Evolutionary conservation across 129 eudicot species (phyloP), one percentile per base, ranked within the genome.

Genomic region (Erigeron canadensis): DNA sequence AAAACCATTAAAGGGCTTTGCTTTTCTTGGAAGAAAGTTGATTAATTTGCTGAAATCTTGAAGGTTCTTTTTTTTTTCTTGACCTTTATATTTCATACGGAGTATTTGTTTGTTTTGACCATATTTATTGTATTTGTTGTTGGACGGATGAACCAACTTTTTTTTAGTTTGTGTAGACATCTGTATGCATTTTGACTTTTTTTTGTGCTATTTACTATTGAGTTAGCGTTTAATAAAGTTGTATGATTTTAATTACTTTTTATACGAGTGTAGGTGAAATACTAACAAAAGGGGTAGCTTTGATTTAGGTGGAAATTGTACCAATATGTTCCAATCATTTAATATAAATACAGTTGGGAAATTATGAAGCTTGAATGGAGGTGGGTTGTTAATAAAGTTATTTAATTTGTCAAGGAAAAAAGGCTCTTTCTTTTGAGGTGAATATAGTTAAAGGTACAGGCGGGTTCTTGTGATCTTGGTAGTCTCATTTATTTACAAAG

Each of bases 81-180:
- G 39, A 11, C 38, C 38, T 70, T 56, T 13, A 7, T 28, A 11
- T 2, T 8, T 39, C 39, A 34, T 47, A n/a, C n/a, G n/a, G n/a
- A n/a, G n/a, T n/a, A 78, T 78, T 41, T 28, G 34, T 28, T 70
- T 72, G 18, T 13, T 43, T 63, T 50, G 39, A 37, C 65, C 28
- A 70, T 1, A 22, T 53, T 41, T 51, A 63, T 76, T 48, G 11
- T 37, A 50, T 73, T 67, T 67, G 72, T 79, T 47, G 74, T 70
- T 81, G 80, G 87, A 84, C 81, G 75, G 93, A 65, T 87, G 78
- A 84, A 77, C 93, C 58, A 84, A 76, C 83, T 23, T 59, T 28
- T 80, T 64, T 82, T 75, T 77, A 83, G 76, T 60, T 77, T 71
- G 72, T 85, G 65, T 78, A 39, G 86, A 45, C 10, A 67, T 63